Conservation (phyloP, 129 eudicot species). For the Mikania micrantha region DNA sequence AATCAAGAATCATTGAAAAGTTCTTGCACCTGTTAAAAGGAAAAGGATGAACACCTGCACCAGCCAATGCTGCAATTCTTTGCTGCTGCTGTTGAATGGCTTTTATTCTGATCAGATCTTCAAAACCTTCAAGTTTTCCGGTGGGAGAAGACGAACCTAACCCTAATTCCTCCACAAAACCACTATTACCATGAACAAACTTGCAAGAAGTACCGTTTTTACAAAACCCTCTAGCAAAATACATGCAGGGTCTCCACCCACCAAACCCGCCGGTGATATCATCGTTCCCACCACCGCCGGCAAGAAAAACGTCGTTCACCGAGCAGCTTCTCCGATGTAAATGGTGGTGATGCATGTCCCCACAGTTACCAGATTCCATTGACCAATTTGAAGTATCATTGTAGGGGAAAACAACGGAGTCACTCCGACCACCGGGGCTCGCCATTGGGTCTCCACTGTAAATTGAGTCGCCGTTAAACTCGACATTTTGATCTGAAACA, state of each 20-base stretch:
- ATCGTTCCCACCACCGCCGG: slow-evolving; percentile 20
- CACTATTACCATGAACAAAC: slow-evolving; percentile 50
- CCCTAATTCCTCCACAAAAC: slow-evolving; percentile 24
- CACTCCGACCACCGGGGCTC: slow-evolving; percentile 75
- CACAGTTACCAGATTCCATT: slow-evolving; percentile 15
- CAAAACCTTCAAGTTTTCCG: slow-evolving; percentile 51
- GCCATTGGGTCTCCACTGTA: slow-evolving; percentile 33
- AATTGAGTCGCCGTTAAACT: no score
- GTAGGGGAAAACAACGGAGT: slow-evolving; percentile 36
- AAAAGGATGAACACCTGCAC: slow-evolving; percentile 23
- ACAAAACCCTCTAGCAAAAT: slow-evolving; percentile 76
- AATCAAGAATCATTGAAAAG: slow-evolving; percentile 31
- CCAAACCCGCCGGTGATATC: slow-evolving; percentile 22
- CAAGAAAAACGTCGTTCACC: slow-evolving; percentile 52
- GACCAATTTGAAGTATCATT: slow-evolving; percentile 12
- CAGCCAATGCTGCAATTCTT: slow-evolving; percentile 32
- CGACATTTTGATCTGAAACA: neutral
- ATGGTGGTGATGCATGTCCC: slow-evolving; percentile 27
- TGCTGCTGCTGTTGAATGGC: slow-evolving; percentile 35
- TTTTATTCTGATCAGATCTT: slow-evolving; percentile 41
- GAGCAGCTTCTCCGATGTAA: slow-evolving; percentile 80
- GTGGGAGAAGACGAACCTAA: slow-evolving; percentile 27
- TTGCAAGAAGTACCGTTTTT: slow-evolving; percentile 71
- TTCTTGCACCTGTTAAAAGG: slow-evolving; percentile 44
- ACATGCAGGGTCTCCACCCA: slow-evolving; percentile 94